Evolutionary conservation across 2,329 filamentous ascomycete genomes (phyloP).

Genomic region (Oidium heveae): DNA sequence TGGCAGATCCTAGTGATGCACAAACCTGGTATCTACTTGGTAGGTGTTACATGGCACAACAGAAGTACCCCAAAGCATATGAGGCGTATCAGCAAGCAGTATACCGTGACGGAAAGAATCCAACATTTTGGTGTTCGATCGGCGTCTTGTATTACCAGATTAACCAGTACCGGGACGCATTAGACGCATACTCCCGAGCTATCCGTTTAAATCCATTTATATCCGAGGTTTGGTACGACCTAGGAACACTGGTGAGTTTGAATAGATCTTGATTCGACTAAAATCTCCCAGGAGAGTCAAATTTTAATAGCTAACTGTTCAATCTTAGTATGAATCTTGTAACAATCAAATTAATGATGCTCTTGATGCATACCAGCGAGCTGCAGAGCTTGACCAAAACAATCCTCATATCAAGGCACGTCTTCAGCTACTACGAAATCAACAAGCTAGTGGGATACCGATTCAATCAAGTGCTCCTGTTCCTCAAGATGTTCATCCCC

Average conservation of each 20-base stretch:
- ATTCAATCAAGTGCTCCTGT: constrained; percentile 57
- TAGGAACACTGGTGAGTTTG: constrained; percentile 67
- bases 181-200: constrained; percentile 90
- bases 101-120: constrained; percentile 89
- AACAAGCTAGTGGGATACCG: constrained; percentile 44
- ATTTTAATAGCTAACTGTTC: constrained; percentile 4
- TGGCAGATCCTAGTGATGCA: constrained; percentile 66
- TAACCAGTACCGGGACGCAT: constrained; percentile 93
- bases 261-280: too few relatives aligned
- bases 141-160: constrained; percentile 98
- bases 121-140: constrained; percentile 98
- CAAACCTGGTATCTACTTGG: constrained; percentile 98
- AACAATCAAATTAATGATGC: constrained; percentile 97
- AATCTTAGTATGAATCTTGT: constrained; percentile 72
- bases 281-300: too few relatives aligned
- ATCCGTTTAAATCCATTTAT: constrained; percentile 96
- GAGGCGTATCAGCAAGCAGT: constrained; percentile 97
- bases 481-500: constrained; percentile 86
- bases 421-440: constrained; percentile 65
- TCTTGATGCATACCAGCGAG: constrained; percentile 81
- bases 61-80: constrained; percentile 96
- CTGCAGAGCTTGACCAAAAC: constrained; percentile 73
- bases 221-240: constrained; percentile 96
- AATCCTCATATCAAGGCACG: constrained; percentile 95
- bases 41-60: constrained; percentile 96